Conservation (phyloP, 2,329 filamentous ascomycete species). For the Sphaerulina populicola region DNA sequence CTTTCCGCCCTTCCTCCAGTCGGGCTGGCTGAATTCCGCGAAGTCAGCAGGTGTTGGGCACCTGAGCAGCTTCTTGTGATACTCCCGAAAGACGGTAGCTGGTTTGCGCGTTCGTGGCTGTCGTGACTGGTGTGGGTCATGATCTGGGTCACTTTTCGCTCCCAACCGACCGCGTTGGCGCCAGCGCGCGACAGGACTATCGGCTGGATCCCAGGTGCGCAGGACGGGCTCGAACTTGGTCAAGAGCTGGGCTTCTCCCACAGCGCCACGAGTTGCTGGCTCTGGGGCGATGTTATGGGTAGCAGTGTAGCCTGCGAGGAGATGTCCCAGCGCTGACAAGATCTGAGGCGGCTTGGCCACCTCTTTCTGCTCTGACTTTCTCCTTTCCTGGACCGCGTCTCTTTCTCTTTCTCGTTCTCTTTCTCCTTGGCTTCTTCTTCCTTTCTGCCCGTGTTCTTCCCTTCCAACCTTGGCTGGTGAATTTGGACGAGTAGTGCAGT, state of each 20-base stretch:
- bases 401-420: too few species aligned
- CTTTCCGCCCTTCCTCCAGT: constrained; percentile 1
- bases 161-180: constrained; percentile 3
- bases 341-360: neutral
- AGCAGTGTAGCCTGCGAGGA: constrained; percentile 9
- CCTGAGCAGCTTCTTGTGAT: constrained; percentile 1
- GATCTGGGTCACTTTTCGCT: neutral
- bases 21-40: neutral
- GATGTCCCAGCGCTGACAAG: constrained; percentile 4
- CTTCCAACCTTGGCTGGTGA: too few species aligned
- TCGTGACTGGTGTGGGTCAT: neutral
- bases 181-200: constrained; percentile 11
- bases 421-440: too few species aligned
- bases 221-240: constrained; percentile 10
- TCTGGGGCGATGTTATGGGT: neutral
- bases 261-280: neutral
- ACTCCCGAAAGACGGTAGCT: neutral
- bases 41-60: constrained; percentile 6
- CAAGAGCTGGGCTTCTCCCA: neutral
- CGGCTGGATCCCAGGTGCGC: constrained; percentile 5
- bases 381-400: too few species aligned
- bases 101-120: neutral
- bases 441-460: too few species aligned
- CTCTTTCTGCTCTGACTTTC: neutral
- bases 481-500: too few species aligned